These are phyloP conservation scores for Penicillium lividum DNA, from an alignment of 495 filamentous ascomycete genomes.

Conservation along the genomic window DNA sequence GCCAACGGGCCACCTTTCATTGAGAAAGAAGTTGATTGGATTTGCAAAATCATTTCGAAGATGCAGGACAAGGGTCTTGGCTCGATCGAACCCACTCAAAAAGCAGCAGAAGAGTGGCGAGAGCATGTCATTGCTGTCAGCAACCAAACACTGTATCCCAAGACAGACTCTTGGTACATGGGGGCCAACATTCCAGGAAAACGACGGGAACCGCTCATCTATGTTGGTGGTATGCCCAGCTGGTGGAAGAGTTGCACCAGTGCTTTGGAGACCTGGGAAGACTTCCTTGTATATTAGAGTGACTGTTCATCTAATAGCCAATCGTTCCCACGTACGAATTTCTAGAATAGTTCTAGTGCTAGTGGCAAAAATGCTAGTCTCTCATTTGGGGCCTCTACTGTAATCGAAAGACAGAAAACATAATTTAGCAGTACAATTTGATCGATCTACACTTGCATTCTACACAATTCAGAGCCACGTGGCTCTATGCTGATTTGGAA, in stretches of 20 bases:
- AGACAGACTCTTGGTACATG: slow-evolving; percentile 45
- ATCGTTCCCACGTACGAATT: too few relatives aligned
- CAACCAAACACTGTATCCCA: slow-evolving; percentile 33
- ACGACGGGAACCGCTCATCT: slow-evolving; percentile 38
- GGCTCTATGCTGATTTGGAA: background rate
- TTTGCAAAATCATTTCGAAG: slow-evolving; percentile 46
- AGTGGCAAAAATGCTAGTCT: too few relatives aligned
- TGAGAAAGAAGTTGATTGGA: slow-evolving; percentile 56
- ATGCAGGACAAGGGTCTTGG: slow-evolving; percentile 35
- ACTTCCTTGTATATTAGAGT: slow-evolving; percentile 5
- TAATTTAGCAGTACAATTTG: background rate
- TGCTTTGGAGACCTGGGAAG: slow-evolving; percentile 23
- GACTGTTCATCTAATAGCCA: too few relatives aligned
- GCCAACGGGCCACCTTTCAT: slow-evolving; percentile 53
- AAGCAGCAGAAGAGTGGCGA: slow-evolving; percentile 40
- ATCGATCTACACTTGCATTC: background rate
- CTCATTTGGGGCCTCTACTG: too few relatives aligned
- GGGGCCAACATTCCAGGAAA: slow-evolving; percentile 50
- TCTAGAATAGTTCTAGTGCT: too few relatives aligned
- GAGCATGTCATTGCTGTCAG: slow-evolving; percentile 29
- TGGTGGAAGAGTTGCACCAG: slow-evolving; percentile 23
- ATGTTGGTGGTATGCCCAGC: slow-evolving; percentile 39
- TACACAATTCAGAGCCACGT: background rate
- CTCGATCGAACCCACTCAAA: slow-evolving; percentile 40
- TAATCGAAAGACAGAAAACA: background rate